A percentile compares a stretch with the other conserved stretches of the same genome.
These are phyloP conservation scores for Stipa capillata DNA, from an alignment of 176 grass and related monocot genomes.

Conservation along the genomic window DNA sequence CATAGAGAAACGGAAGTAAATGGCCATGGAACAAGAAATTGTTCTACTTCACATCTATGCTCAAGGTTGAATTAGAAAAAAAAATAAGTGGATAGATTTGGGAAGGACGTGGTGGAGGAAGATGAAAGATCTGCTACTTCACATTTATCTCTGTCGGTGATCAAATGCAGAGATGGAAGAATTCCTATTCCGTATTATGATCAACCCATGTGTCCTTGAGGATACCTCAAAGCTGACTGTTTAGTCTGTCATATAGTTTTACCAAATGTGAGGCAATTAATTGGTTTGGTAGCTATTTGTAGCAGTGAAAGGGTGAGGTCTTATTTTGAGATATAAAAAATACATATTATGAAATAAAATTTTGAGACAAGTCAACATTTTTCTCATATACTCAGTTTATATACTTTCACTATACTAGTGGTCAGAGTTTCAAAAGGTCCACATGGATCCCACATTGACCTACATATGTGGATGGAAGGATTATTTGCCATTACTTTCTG, in stretches of 20 bases:
- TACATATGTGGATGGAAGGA: not conserved
- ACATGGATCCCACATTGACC: not conserved
- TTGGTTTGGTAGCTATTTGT: not conserved
- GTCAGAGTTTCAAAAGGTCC: not conserved
- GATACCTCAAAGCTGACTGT: not conserved
- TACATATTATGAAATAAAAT: not conserved
- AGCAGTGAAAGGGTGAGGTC: not conserved
- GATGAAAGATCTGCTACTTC: not conserved
- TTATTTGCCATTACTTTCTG: not conserved
- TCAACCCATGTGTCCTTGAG: not conserved
- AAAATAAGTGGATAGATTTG: not conserved
- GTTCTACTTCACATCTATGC: not conserved
- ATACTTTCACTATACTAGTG: not conserved
- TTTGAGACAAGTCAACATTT: not conserved
- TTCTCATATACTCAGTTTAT: not conserved
- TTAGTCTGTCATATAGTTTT: not conserved
- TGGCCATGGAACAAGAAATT: not conserved
- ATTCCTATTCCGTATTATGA: not conserved
- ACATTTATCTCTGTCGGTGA: not conserved
- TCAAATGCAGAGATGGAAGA: not conserved
- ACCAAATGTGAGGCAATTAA: not conserved
- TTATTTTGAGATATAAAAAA: not conserved
- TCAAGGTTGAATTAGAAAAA: constrained; percentile 11
- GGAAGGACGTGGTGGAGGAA: not conserved
- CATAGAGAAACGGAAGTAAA: not conserved